These are phyloP conservation scores for Puccinia sorghi DNA, from an alignment of 1,284 basidiomycete genomes.

Conservation along the genomic window DNA sequence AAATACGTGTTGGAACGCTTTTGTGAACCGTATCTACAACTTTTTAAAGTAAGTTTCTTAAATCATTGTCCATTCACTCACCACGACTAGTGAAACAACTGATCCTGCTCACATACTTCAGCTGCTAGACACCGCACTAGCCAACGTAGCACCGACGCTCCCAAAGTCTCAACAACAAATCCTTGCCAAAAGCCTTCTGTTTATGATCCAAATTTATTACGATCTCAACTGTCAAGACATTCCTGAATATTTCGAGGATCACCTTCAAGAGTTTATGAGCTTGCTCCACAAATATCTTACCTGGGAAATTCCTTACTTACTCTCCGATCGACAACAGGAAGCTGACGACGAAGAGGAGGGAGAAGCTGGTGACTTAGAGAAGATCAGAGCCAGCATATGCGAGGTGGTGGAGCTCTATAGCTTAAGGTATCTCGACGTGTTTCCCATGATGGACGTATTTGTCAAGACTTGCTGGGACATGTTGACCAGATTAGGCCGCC, in stretches of 20 bases:
- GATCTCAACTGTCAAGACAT: conserved; percentile 94
- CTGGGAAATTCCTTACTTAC: conserved; percentile 44
- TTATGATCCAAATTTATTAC: conserved; percentile 84
- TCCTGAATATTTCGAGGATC: conserved; percentile 90
- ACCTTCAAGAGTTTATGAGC: conserved; percentile 62
- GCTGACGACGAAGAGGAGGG: conserved; percentile 72
- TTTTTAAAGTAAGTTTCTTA: conserved; percentile 66
- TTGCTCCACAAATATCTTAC: conserved; percentile 55
- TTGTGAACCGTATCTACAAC: conserved; percentile 75
- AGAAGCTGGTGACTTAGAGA: conserved; percentile 76
- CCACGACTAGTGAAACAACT: background rate
- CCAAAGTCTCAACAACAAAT: conserved; percentile 58
- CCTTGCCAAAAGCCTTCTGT: conserved; percentile 72
- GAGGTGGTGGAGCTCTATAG: conserved; percentile 92
- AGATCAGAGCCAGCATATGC: conserved; percentile 84
- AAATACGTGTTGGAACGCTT: conserved; percentile 86
- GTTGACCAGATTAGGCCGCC: conserved; percentile 71
- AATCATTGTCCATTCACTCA: background rate
- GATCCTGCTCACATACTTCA: background rate
- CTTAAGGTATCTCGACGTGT: conserved; percentile 85
- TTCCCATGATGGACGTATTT: conserved; percentile 63
- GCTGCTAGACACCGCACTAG: conserved; percentile 34
- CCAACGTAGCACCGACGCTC: conserved; percentile 57
- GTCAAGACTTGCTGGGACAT: conserved; percentile 91
- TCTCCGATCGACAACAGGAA: conserved; percentile 17